Evolutionary conservation across 2,329 filamentous ascomycete species (phyloP).

Genomic region (Botrytis galanthina): DNA sequence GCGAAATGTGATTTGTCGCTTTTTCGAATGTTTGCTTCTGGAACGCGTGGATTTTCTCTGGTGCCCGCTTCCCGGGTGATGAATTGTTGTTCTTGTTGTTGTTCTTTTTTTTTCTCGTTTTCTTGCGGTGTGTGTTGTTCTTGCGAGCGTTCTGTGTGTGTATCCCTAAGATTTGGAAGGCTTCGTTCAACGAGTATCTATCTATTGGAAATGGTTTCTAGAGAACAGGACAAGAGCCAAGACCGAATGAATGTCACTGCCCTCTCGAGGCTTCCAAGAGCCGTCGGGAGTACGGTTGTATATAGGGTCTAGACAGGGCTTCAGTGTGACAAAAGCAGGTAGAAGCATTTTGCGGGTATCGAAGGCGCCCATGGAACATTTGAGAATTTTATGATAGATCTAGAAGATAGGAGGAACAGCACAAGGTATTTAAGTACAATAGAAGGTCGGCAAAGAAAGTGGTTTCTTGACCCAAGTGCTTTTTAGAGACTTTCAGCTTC

Average conservation of each 20-base stretch:
- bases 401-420: not conserved
- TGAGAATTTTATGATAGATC: not conserved
- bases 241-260: conserved; percentile 17
- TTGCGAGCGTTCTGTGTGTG: not conserved
- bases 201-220: not conserved
- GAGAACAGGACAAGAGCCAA: not conserved
- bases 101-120: not conserved
- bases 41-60: not conserved
- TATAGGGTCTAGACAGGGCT: conserved; percentile 11
- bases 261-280: conserved; percentile 15
- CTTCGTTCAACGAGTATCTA: conserved; percentile 2
- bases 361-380: not conserved
- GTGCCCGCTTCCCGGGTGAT: not conserved
- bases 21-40: conserved; percentile 8
- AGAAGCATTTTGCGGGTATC: not conserved
- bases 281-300: conserved; percentile 9
- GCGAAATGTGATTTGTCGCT: conserved; percentile 18
- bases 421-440: conserved; percentile 16
- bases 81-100: not conserved
- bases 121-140: not conserved
- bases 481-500: conserved; percentile 14
- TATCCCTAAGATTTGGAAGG: not conserved
- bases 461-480: not conserved
- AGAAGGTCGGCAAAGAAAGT: not conserved
- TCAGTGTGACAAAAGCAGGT: not conserved